phyloP scores from a whole-genome alignment of 1,139 yeast genomes.

The Taphrina sp. region DNA sequence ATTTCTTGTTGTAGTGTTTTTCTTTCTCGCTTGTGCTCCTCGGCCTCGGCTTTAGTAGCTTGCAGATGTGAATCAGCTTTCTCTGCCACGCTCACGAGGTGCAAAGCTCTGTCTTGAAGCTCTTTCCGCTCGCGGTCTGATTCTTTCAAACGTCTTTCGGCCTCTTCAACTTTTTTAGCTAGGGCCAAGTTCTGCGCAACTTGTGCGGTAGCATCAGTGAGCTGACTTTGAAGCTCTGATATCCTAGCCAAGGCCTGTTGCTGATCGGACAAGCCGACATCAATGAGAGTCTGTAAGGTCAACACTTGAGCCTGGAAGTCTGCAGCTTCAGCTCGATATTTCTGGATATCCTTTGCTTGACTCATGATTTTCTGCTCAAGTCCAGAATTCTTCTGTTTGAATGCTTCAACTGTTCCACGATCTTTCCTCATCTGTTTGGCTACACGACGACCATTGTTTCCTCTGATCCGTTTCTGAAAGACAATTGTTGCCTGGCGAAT shows the following conservation, averaged over 20 bases:
- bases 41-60: constrained; percentile 7
- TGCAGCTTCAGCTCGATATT: constrained; percentile 6
- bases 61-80: neutral
- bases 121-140: neutral
- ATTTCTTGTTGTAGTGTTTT: constrained; percentile 12
- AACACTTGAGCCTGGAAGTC: constrained; percentile 1
- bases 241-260: neutral
- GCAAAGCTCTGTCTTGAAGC: neutral
- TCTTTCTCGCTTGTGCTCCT: constrained; percentile 8
- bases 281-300: constrained; percentile 3
- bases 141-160: neutral
- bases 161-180: neutral
- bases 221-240: neutral
- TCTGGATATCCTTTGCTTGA: constrained; percentile 17
- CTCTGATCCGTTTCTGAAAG: constrained; percentile 65
- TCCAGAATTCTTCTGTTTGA: constrained; percentile 42
- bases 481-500: constrained; percentile 56
- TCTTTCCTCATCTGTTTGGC: constrained; percentile 60
- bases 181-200: neutral
- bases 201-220: neutral
- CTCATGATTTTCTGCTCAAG: constrained; percentile 51
- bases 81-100: neutral
- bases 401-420: constrained; percentile 48
- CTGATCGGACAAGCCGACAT: neutral
- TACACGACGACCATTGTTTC: constrained; percentile 58